Conservation (phyloP, 2,329 filamentous ascomycete genomes). For the Rhinocladiella mackenziei region DNA sequence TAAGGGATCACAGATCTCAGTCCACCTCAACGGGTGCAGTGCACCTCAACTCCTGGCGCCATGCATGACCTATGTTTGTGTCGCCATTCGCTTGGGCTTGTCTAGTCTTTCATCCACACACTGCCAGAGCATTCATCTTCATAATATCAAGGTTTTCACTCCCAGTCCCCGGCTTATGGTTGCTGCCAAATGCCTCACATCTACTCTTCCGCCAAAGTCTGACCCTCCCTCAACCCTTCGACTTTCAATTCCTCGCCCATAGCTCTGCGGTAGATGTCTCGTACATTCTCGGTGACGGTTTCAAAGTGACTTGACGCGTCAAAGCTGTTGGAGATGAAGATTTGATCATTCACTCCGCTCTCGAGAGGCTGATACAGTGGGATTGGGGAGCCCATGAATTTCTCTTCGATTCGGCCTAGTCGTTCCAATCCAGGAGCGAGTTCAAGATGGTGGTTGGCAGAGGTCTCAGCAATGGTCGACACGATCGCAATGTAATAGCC, state of each 20-base stretch:
- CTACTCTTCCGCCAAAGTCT: constrained; percentile 41
- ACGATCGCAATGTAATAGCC: constrained; percentile 99
- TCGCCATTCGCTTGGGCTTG: no score
- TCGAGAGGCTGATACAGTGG: constrained; percentile 89
- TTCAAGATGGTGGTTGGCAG: constrained; percentile 92
- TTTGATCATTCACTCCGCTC: constrained; percentile 77
- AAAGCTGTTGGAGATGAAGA: constrained; percentile 98
- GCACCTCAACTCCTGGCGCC: no score
- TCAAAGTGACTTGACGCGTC: constrained; percentile 98
- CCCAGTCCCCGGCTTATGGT: neutral
- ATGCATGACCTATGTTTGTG: no score
- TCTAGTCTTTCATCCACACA: neutral
- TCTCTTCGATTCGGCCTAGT: constrained; percentile 90
- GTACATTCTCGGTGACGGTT: constrained; percentile 86
- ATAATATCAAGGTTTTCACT: neutral
- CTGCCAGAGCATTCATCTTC: neutral
- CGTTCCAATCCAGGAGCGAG: constrained; percentile 87
- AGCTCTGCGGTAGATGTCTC: constrained; percentile 82
- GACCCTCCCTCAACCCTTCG: constrained; percentile 75
- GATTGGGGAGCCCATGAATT: constrained; percentile 90
- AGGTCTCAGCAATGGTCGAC: constrained; percentile 89
- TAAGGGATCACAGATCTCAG: no score
- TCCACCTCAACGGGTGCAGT: no score
- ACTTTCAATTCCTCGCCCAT: constrained; percentile 82
- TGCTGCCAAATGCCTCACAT: no score